A percentile compares a stretch with the other conserved stretches of the same genome.
These are phyloP conservation scores for Colletotrichum siamense DNA, from an alignment of 2,329 filamentous ascomycete species.

Conservation along the genomic window DNA sequence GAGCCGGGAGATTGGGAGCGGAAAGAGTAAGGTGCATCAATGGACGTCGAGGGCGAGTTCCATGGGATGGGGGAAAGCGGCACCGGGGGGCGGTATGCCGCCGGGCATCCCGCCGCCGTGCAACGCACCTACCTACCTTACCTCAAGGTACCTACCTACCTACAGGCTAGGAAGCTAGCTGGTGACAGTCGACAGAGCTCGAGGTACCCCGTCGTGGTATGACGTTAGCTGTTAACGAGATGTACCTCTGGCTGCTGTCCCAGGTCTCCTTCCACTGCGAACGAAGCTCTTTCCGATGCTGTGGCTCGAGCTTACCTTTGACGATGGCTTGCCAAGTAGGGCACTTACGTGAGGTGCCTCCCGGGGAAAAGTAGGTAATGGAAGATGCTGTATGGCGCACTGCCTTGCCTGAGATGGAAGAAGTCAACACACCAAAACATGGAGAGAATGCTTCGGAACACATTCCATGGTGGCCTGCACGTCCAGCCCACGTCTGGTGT, in stretches of 20 bases:
- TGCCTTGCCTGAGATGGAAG: not conserved
- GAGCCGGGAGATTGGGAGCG: not conserved
- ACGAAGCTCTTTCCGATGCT: not conserved
- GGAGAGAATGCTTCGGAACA: not conserved
- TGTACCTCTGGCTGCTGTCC: not conserved
- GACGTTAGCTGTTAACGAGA: not conserved
- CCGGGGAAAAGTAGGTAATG: not conserved
- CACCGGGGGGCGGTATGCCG: not conserved
- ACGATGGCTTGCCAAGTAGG: not conserved
- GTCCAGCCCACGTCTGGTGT: not conserved
- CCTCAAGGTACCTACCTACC: too few species aligned
- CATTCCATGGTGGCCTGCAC: not conserved
- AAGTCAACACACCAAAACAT: not conserved
- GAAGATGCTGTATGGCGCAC: not conserved
- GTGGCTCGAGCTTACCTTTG: not conserved
- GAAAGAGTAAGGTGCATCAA: not conserved
- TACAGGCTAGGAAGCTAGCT: not conserved
- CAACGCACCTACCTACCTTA: not conserved
- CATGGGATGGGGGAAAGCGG: not conserved
- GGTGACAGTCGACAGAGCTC: not conserved
- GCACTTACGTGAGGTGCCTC: not conserved
- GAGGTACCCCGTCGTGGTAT: not conserved
- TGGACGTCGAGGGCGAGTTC: not conserved
- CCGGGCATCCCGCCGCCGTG: not conserved
- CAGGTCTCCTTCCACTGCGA: not conserved